Base-by-base conservation (phyloP, 169 alveolate genomes). In the Plasmodium blacklocki region DNA sequence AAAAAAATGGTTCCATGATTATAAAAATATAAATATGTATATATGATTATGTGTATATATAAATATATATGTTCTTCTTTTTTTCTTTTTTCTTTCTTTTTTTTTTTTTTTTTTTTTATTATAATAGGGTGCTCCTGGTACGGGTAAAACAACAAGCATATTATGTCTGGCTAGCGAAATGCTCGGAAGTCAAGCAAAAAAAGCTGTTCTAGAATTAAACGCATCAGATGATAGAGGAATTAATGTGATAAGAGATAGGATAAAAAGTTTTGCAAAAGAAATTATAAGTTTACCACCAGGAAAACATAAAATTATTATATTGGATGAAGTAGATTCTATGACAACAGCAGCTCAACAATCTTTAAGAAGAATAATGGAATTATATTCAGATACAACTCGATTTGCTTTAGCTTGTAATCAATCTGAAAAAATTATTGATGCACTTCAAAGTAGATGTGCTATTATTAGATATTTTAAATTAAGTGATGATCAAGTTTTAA, bases 171-270 rank as follows among this genome's bases (percentile, higher is more conserved):
- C 99, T 6, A 95, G 98, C 73, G 97, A 96, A 91, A 93, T 98
- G 96, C 96, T 99, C 47, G 98, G 99, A 19, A 43, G 45, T 67
- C 95, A 92, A 75, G 93, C 93, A 71, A 95, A 94, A 88, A 95
- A 95, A 76, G 99, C 99, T 21, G 99, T 97, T 49, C 91, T 98
- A 60, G 99, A 99, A 94, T 95, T 98, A 64, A 99, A 99, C 83
- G 99, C 99, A 18, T 98, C 99, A 3, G 99, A 99, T 89, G 99
- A 98, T 83, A 92, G 99, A 86, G 99, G 99, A 7, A 98, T 99
- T 26, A 99, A 98, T 58, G 99, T 98, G 2, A 99, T 99, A 45
- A 94, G 99, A 60, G 99, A 98, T 73, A 97, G 96, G 92, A 98
- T 99, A 64, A 99, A 99, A 93, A 94, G 95, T 67, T 74, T 99